Evolutionary conservation across 2,329 filamentous ascomycete genomes (phyloP), one percentile per base, ranked within the genome.

Genomic region (Diplodia sapinea): DNA sequence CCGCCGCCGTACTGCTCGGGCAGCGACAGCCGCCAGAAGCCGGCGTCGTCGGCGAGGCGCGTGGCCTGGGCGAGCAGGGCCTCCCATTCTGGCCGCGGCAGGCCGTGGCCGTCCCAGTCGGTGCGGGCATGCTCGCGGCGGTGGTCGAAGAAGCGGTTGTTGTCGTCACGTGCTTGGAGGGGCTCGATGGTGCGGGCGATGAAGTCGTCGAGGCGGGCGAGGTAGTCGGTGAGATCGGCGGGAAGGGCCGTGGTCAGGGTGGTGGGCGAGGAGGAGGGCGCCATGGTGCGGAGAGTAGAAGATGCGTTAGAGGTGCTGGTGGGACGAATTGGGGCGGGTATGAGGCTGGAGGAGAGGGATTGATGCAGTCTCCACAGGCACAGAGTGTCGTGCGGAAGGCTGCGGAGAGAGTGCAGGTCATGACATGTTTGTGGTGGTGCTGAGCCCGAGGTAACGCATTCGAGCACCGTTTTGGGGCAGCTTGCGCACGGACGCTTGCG

Each of bases 91-190:
- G 80, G 75, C 6, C 81, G 82, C 0, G 87, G 87, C 2, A 89
- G 79, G 2, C 87, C 86, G 67, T 80, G 78, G 50, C 83, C 82
- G 65, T 85, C 82, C 86, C 86, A 89, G 72, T 89, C 82, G 1
- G 87, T 89, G 40, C 87, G 84, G 7, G 85, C 79, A 72, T 88
- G 82, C 71, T 89, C 87, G 70, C 87, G 85, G 20, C 87, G 83
- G 75, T 89, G 85, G 75, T 89, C 87, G 77, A 89, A 89, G 82
- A 89, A 89, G 68, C 86, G 84, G 66, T 86, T 80, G 73, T 89
- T 89, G 74, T 88, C 85, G 72, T 86, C 76, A 29, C 78, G 76
- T 69, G 83, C 76, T 74, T 89, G 85, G 1, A 88, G 78, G 1
- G 86, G 86, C 0, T 78, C 76, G 70, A 88, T 88, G 59, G 82